Conservation (phyloP, 768 basidiomycete genomes). For the Phlegmacium glaucopus region DNA sequence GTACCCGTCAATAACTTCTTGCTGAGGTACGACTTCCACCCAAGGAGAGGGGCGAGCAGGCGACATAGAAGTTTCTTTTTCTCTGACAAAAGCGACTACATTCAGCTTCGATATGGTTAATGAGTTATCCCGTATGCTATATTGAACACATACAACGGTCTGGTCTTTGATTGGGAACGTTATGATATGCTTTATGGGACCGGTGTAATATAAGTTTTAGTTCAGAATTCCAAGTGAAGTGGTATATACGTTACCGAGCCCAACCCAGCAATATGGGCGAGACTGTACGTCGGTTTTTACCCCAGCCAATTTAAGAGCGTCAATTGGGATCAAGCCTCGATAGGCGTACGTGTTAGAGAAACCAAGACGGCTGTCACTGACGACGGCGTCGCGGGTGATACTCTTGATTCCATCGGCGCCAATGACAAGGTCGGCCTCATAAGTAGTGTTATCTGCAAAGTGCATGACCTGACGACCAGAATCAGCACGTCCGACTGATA, state of each 20-base stretch:
- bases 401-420: constrained; percentile 53
- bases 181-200: constrained; percentile 44
- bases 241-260: constrained; percentile 38
- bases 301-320: constrained; percentile 37
- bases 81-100: constrained; percentile 31
- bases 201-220: background rate
- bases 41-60: constrained; percentile 28
- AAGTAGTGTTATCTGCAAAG: constrained; percentile 46
- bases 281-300: constrained; percentile 34
- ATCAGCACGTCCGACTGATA: constrained; percentile 24
- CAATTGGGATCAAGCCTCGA: constrained; percentile 42
- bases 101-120: constrained; percentile 38
- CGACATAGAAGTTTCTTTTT: constrained; percentile 2
- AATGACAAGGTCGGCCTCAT: constrained; percentile 41
- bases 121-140: background rate
- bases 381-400: constrained; percentile 41
- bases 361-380: constrained; percentile 33
- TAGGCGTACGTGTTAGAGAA: constrained; percentile 49
- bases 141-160: constrained; percentile 30
- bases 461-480: constrained; percentile 31
- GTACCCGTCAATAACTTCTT: constrained; percentile 42
- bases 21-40: constrained; percentile 36
- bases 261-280: constrained; percentile 40
- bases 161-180: constrained; percentile 45
- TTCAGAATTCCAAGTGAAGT: background rate